Conservation (phyloP, 164 flowering plant species). For the Vitis riparia region DNA sequence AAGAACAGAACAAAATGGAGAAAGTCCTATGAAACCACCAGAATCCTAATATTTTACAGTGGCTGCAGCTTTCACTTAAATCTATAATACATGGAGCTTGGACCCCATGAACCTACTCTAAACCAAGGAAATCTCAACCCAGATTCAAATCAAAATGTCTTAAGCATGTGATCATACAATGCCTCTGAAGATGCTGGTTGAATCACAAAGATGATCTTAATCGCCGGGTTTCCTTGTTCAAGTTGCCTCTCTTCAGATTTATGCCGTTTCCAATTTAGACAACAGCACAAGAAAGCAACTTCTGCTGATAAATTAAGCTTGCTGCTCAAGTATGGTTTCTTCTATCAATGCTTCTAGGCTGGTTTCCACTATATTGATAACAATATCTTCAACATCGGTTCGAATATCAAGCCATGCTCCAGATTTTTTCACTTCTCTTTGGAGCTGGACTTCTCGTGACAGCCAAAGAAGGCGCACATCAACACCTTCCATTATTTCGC, state of each 20-base stretch:
- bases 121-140: no score
- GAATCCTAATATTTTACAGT: no score
- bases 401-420: constrained; percentile 30
- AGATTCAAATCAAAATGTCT: no score
- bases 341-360: constrained; percentile 21
- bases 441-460: constrained; percentile 19
- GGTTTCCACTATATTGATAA: constrained; percentile 18
- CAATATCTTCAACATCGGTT: constrained; percentile 24
- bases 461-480: constrained; percentile 12
- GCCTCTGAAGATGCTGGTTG: no score
- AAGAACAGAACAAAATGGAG: no score
- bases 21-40: no score
- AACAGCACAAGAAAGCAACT: not conserved
- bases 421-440: constrained; percentile 27
- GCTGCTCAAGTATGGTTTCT: constrained; percentile 16
- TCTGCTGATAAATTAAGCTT: not conserved
- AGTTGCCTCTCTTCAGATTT: no score
- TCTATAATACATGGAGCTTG: no score
- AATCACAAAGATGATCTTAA: not conserved
- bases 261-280: not conserved
- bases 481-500: constrained; percentile 25
- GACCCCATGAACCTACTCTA: no score
- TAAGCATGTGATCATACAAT: no score
- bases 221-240: not conserved
- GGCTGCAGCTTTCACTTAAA: no score